Evolutionary conservation across 2,329 filamentous ascomycete species (phyloP).

Genomic region (Cylindrodendrum hubeiense): DNA sequence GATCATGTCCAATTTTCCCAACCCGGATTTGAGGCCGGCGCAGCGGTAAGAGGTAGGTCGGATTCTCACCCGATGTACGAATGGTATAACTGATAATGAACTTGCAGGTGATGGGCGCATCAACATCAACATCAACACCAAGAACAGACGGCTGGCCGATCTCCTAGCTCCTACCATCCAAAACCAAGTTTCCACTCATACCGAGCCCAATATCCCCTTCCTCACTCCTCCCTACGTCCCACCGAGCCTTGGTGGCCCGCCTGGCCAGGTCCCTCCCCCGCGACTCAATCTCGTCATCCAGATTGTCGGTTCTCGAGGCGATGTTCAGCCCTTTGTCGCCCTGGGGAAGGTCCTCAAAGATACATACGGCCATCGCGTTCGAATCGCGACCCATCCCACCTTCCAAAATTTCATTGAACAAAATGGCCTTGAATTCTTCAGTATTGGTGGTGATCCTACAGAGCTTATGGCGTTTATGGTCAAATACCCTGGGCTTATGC

Average conservation of each 20-base stretch:
- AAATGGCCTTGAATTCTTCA: slow-evolving; percentile 81
- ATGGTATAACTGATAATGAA: slow-evolving; percentile 28
- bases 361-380: slow-evolving; percentile 77
- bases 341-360: slow-evolving; percentile 74
- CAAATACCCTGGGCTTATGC: slow-evolving; percentile 88
- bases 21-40: slow-evolving; percentile 72
- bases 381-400: slow-evolving; percentile 78
- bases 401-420: slow-evolving; percentile 78
- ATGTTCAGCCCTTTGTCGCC: slow-evolving; percentile 82
- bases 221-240: slow-evolving; percentile 79
- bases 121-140: slow-evolving; percentile 84
- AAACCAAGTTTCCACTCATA: slow-evolving; percentile 65
- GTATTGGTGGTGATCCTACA: slow-evolving; percentile 80
- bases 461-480: slow-evolving; percentile 92
- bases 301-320: slow-evolving; percentile 79
- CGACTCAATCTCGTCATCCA: slow-evolving; percentile 79
- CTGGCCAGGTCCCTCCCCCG: slow-evolving; percentile 67
- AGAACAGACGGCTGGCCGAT: slow-evolving; percentile 73
- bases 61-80: not conserved
- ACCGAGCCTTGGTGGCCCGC: slow-evolving; percentile 75
- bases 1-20: slow-evolving; percentile 71
- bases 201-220: slow-evolving; percentile 47
- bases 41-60: slow-evolving; percentile 64
- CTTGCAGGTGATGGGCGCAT: slow-evolving; percentile 77
- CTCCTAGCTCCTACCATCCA: slow-evolving; percentile 75